phyloP scores from a whole-genome alignment of 2,329 filamentous ascomycete genomes.

The Cercospora sesami region DNA sequence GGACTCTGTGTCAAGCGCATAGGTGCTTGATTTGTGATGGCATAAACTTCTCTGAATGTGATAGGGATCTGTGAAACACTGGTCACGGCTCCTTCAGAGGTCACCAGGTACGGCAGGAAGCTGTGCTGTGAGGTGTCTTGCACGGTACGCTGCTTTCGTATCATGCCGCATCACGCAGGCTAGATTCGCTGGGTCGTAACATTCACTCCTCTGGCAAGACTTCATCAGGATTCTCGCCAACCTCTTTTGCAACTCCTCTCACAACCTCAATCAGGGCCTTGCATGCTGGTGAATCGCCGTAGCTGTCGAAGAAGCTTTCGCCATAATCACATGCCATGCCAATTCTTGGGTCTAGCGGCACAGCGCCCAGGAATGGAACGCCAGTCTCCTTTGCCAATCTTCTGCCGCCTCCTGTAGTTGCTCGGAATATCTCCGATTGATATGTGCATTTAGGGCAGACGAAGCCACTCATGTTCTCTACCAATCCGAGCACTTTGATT shows the following conservation, averaged over 20 bases:
- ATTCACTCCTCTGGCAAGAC: slow-evolving; percentile 34
- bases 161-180: background rate
- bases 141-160: background rate
- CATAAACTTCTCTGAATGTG: background rate
- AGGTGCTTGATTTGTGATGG: background rate
- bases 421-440: slow-evolving; percentile 78
- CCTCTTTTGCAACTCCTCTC: slow-evolving; percentile 55
- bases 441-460: slow-evolving; percentile 91
- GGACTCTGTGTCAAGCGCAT: background rate
- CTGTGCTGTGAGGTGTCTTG: background rate
- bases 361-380: slow-evolving; percentile 83
- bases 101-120: background rate
- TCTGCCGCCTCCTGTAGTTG: slow-evolving; percentile 84
- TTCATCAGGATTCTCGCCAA: slow-evolving; percentile 37
- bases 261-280: slow-evolving; percentile 79
- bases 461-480: slow-evolving; percentile 98
- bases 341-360: slow-evolving; percentile 89
- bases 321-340: slow-evolving; percentile 97
- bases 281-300: slow-evolving; percentile 89
- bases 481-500: slow-evolving; percentile 81
- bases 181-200: background rate
- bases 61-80: background rate
- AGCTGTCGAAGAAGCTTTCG: slow-evolving; percentile 94
- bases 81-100: background rate
- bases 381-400: slow-evolving; percentile 80